These are phyloP conservation scores for Chaetomium tenue DNA, from an alignment of 495 filamentous ascomycete genomes.

Conservation along the genomic window DNA sequence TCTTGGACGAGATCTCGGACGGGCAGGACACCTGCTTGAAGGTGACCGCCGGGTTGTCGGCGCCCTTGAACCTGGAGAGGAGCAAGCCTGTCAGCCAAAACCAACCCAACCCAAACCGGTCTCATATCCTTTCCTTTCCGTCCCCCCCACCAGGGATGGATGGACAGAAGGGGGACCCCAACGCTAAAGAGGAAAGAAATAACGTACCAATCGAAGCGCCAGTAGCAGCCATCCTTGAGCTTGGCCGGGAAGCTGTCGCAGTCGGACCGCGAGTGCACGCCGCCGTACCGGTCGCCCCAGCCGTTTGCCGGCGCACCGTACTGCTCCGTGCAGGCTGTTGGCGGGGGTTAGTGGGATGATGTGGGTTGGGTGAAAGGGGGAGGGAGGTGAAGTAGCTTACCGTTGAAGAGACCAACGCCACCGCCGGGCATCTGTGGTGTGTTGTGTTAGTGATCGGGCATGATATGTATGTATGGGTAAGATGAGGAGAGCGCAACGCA, in stretches of 20 bases:
- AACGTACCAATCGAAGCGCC: conserved; percentile 60
- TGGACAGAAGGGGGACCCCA: background rate
- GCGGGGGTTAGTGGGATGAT: conserved; percentile 32
- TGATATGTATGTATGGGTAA: background rate
- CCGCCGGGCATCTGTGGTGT: conserved; percentile 59
- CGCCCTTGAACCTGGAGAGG: conserved; percentile 53
- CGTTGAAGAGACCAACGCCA: conserved; percentile 64
- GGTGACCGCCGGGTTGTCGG: conserved; percentile 59
- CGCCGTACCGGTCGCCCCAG: conserved; percentile 65
- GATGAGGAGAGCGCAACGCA: conserved; percentile 26
- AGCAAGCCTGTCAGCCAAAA: too few relatives aligned
- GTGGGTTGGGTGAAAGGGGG: background rate
- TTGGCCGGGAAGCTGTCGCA: conserved; percentile 57
- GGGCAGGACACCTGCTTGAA: conserved; percentile 62
- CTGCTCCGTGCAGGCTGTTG: conserved; percentile 53
- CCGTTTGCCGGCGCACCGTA: conserved; percentile 57
- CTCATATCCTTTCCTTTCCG: too few relatives aligned
- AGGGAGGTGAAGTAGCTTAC: conserved; percentile 15
- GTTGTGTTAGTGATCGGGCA: background rate
- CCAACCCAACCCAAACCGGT: too few relatives aligned
- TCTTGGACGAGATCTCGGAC: conserved; percentile 55
- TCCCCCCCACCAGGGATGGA: too few relatives aligned
- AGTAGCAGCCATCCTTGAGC: conserved; percentile 63
- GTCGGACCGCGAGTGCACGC: conserved; percentile 49
- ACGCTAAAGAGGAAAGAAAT: fast-evolving